Evolutionary conservation across 2,329 filamentous ascomycete species (phyloP).

Genomic region (Aspergillus ochraceoroseus): DNA sequence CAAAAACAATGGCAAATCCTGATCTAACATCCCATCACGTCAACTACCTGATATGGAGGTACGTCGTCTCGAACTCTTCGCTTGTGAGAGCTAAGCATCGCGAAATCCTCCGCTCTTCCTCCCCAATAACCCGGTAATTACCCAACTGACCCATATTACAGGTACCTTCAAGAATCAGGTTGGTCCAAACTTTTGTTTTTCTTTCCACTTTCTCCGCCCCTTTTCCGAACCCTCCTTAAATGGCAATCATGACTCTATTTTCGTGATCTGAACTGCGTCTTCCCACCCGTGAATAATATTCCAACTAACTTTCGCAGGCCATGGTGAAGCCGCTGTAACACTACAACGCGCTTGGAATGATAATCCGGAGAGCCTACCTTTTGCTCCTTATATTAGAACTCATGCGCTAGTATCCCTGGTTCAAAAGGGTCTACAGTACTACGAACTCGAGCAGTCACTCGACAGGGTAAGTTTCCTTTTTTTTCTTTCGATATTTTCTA

Average conservation of each 20-base stretch:
- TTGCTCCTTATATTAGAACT: conserved; percentile 55
- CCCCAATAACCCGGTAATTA: too few relatives aligned
- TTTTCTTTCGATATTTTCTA: conserved; percentile 2
- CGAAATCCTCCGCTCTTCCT: conserved; percentile 12
- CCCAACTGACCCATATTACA: conserved; percentile 27
- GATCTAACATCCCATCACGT: conserved; percentile 54
- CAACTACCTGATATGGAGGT: conserved; percentile 67
- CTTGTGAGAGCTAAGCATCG: not conserved
- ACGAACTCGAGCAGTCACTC: conserved; percentile 48
- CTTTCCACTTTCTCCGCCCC: conserved; percentile 10
- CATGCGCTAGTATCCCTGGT: conserved; percentile 58
- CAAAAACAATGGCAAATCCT: conserved; percentile 44
- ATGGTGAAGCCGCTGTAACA: conserved; percentile 56
- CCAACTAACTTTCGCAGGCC: conserved; percentile 39
- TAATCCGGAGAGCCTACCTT: conserved; percentile 58
- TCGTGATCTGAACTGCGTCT: conserved; percentile 6
- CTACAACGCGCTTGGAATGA: conserved; percentile 60
- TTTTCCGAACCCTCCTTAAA: conserved; percentile 1
- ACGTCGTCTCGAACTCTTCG: conserved; percentile 31
- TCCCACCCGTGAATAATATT: too few relatives aligned
- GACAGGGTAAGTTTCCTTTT: conserved; percentile 42
- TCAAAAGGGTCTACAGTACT: conserved; percentile 58
- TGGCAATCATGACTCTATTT: not conserved
- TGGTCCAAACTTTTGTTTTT: conserved; percentile 27
- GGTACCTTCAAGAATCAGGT: conserved; percentile 55